Percentiles rank a stretch among this genome's conserved stretches.
phyloP scores from a whole-genome alignment of 768 basidiomycete genomes.

The Clitopilus hobsonii region DNA sequence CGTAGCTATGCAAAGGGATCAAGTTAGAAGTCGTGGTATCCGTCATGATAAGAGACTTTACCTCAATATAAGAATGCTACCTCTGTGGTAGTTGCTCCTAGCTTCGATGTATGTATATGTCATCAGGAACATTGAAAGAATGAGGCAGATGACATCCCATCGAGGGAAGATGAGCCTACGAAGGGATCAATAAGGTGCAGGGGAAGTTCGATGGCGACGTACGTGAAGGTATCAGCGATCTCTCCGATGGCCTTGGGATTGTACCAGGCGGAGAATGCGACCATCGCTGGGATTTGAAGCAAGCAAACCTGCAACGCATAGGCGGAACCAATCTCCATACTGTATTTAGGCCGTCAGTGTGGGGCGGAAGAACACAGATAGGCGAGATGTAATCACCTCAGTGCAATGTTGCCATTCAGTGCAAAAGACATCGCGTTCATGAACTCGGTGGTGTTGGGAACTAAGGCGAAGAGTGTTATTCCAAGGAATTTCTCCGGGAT shows the following conservation, averaged over 20 bases:
- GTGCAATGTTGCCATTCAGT: conserved; percentile 91
- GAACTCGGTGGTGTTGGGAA: conserved; percentile 98
- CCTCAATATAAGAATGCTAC: conserved; percentile 93
- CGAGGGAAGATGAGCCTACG: conserved; percentile 91
- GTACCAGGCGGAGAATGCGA: conserved; percentile 96
- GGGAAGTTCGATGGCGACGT: conserved; percentile 26
- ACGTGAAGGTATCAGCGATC: conserved; percentile 92
- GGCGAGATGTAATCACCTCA: too few species aligned
- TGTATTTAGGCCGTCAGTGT: conserved; percentile 23
- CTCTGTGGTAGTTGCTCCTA: conserved; percentile 97
- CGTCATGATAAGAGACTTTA: conserved; percentile 22
- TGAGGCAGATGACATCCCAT: conserved; percentile 95
- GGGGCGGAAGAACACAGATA: not conserved
- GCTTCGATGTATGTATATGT: conserved; percentile 99
- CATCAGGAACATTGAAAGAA: conserved; percentile 94
- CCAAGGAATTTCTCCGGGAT: conserved; percentile 98
- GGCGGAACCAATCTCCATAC: conserved; percentile 99
- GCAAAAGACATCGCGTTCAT: conserved; percentile 99
- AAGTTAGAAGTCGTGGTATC: conserved; percentile 6
- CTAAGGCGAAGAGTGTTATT: conserved; percentile 92
- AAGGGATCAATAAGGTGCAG: conserved; percentile 4
- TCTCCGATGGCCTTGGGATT: conserved; percentile 82
- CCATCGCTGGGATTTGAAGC: conserved; percentile 97
- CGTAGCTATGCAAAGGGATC: conserved; percentile 56
- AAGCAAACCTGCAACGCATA: conserved; percentile 98